Base-by-base conservation (phyloP, 176 grass and related monocot species). In the sorghum (Sorghum bicolor) region DNA sequence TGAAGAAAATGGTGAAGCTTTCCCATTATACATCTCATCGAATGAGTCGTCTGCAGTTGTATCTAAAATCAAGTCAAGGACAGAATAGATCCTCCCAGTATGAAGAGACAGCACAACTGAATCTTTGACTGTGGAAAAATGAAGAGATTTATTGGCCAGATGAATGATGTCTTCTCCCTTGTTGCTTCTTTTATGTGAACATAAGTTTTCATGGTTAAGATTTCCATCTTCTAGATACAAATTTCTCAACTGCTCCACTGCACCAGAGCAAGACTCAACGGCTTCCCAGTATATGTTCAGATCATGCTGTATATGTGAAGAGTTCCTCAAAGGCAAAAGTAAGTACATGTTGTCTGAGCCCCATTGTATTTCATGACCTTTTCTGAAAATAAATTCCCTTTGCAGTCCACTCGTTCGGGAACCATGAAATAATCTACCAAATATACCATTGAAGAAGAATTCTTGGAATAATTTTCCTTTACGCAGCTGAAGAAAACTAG, bases 401-500 rank as follows among this genome's bases (percentile, higher is more conserved):
- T 76, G 57, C 29, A 75, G 75, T 24, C 79, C 88, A 62, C 77
- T 83, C 44, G 72, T 86, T 78, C 81, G 87, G 72, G 89, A 93
- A 64, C 88, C 90, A 43, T 75, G 76, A 83, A 98, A 89, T 85
- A 98, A 72, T 84, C 88, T 90, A 43, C 95, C 92, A 78, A 98
- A 98, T 88, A 95, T 91, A 65, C 92, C 91, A 74, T 98, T 98
- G 78, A 98, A 98, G 80, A 98, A 95, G 70, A 98, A 87, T 83
- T 95, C 89, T 64, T 98, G 92, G 66, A 98, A 98, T 76, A 85
- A 76, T 64, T 95, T 98, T 70, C 88, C 95, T 64, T 98, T 84
- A 61, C 68, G 52, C 53, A 98, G 72, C 95, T 98, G 85, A 83
- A 78, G 70, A 63, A 69, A 90, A 89, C 16, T 64, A 45, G 44